Base-by-base conservation (phyloP, 1,139 yeast genomes). In the Pichia sp. region DNA sequence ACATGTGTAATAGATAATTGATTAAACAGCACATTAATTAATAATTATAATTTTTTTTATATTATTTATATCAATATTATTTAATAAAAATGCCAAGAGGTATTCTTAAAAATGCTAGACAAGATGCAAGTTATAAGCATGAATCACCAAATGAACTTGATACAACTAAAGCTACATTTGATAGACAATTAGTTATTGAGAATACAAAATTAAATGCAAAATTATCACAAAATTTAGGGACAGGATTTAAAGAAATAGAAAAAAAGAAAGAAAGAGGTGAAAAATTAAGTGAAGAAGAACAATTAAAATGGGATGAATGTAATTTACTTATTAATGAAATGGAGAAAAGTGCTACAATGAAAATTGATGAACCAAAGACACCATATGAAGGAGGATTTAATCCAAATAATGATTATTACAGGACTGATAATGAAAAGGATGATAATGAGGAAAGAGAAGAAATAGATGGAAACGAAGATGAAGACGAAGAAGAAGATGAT, bases 321-420 rank as follows among this genome's bases (percentile, higher is more conserved):
- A 83, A 82, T 55, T 65, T 84, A 49, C 71, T 79, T 55, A 66
- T 77, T 48, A 74, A 83, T 22, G 92, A 84, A 60, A 82, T 76
- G 58, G 87, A 81, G 55, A 80, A 82, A 61, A 67, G 74, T 29
- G 78, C 90, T 30, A 82, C 87, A 37, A 83, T 83, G 90, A 77
- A 79, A 63, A 89, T 92, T 42, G 95, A 87, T 57, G 98, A 92
- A 64, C 98, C 98, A 32, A 92, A 92, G 69, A 92, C 98, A 2
- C 98, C 98, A 3, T 92, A 85, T 61, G 95, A 87, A 60, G 96
- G 95, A 23, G 95, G 97, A 0, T 85, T 87, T 37, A 85, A 87
- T 56, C 95, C 94, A 3, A 76, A 78, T 47, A 76, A 80, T 11
- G 97, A 90, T 55, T 94, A 90, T 61, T 89, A 89, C 60, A 74